A percentile compares a stretch with the other conserved stretches of the same genome.
Evolutionary conservation across 1,139 yeast genomes (phyloP).

Genomic region (Hyphopichia buzzinii): DNA sequence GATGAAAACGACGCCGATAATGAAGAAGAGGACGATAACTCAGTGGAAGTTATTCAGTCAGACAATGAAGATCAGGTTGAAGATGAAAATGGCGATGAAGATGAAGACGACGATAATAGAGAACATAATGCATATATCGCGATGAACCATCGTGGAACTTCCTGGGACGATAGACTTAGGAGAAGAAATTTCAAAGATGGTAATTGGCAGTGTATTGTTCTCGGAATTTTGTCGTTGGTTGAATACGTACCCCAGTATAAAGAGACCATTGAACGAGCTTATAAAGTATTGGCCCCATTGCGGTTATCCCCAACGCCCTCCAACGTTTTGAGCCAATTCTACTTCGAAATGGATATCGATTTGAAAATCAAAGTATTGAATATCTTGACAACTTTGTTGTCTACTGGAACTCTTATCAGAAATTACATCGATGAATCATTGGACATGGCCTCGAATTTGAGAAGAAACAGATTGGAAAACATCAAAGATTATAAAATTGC

Average conservation of each 20-base stretch:
- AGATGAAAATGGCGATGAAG: slow-evolving; percentile 7
- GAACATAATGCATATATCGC: slow-evolving; percentile 55
- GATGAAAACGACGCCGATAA: slow-evolving; percentile 25
- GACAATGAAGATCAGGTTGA: slow-evolving; percentile 12
- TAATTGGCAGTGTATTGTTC: slow-evolving; percentile 74
- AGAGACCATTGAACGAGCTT: slow-evolving; percentile 44
- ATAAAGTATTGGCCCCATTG: slow-evolving; percentile 56
- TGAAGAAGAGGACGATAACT: slow-evolving; percentile 21
- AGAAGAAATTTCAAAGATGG: slow-evolving; percentile 80
- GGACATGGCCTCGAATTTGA: slow-evolving; percentile 59
- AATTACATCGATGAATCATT: slow-evolving; percentile 64
- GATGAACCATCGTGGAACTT: slow-evolving; percentile 56
- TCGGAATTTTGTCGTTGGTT: slow-evolving; percentile 68
- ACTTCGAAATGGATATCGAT: slow-evolving; percentile 43
- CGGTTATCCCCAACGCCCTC: slow-evolving; percentile 48
- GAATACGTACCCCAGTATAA: slow-evolving; percentile 58
- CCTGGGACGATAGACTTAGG: slow-evolving; percentile 78
- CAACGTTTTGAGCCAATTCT: slow-evolving; percentile 52
- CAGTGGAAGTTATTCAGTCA: slow-evolving; percentile 9
- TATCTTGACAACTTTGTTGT: slow-evolving; percentile 56
- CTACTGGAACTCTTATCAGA: slow-evolving; percentile 60
- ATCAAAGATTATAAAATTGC: slow-evolving; percentile 57
- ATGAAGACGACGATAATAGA: slow-evolving; percentile 15
- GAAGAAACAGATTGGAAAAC: slow-evolving; percentile 69
- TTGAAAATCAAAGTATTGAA: slow-evolving; percentile 52